Conservation (phyloP, 2,329 filamentous ascomycete species). For the Fusarium buharicum region DNA sequence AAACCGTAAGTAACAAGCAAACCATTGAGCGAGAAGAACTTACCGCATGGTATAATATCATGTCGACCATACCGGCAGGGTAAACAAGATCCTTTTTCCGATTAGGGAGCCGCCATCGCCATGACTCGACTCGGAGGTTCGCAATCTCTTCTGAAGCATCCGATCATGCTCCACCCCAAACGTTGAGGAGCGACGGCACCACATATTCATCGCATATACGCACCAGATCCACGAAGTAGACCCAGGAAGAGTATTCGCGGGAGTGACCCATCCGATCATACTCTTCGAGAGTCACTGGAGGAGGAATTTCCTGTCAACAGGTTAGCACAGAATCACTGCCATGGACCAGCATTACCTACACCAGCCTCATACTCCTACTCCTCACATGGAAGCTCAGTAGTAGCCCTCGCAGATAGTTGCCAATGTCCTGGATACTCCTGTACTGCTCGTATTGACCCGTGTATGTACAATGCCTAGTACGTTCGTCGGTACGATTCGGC, state of each 20-base stretch:
- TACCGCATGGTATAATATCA: constrained; percentile 43
- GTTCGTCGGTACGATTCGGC: constrained; percentile 43
- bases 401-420: constrained; percentile 8
- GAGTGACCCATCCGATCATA: constrained; percentile 11
- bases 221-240: constrained; percentile 36
- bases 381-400: constrained; percentile 41
- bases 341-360: constrained; percentile 15
- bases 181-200: constrained; percentile 23
- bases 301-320: constrained; percentile 25
- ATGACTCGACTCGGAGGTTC: constrained; percentile 26
- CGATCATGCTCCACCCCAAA: background rate
- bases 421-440: constrained; percentile 20
- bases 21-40: constrained; percentile 5
- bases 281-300: constrained; percentile 25
- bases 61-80: constrained; percentile 32
- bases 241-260: constrained; percentile 38
- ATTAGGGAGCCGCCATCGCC: constrained; percentile 30
- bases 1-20: constrained; percentile 16
- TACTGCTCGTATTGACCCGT: constrained; percentile 35
- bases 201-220: constrained; percentile 36
- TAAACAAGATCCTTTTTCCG: constrained; percentile 32
- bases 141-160: constrained; percentile 30
- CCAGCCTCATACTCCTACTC: constrained; percentile 40
- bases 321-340: constrained; percentile 4
- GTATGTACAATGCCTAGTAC: constrained; percentile 41